Base-by-base conservation (phyloP, 805 yeast genomes). In the Monosporozyma siamensis region DNA sequence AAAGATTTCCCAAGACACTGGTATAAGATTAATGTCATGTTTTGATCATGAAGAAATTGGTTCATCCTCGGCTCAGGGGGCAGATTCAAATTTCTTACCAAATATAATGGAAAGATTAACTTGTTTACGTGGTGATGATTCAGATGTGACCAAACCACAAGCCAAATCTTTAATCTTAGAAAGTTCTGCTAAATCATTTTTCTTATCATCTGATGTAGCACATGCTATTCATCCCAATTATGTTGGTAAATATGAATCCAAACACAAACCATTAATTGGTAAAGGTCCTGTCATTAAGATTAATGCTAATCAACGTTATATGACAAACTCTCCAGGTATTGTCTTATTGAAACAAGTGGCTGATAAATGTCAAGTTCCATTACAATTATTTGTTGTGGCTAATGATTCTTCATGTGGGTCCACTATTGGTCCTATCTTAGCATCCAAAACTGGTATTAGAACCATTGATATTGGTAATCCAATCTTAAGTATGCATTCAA, bases 41-140 rank as follows among this genome's bases (percentile, higher is more conserved):
- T 90, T 92, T 61, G 98, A 90, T 61, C 97, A 92, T 62, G 98
- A 90, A 64, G 98, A 90, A 62, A 74, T 90, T 51, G 98, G 98
- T 0, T 88, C 97, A 1, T 71, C 78, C 7, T 82, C 95, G 14
- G 95, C 95, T 11, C 97, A 90, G 64, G 98, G 98, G 49, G 98
- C 98, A 1, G 89, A 86, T 56, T 87, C 97, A 1, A 83, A 89
- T 46, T 86, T 92, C 59, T 67, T 90, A 42, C 92, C 92, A 18
- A 83, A 87, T 52, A 71, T 86, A 27, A 61, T 89, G 41, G 75
- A 74, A 47, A 75, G 97, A 56, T 63, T 89, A 37, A 73, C 88
- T 1, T 63, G 65, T 4, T 57, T 74, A 27, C 62, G 67, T 9
- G 65, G 67, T 26, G 66, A 70, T 32, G 68, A 68, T 4, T 48